phyloP scores from a whole-genome alignment of 176 grass and related monocot species.

The Eragrostis curvula region DNA sequence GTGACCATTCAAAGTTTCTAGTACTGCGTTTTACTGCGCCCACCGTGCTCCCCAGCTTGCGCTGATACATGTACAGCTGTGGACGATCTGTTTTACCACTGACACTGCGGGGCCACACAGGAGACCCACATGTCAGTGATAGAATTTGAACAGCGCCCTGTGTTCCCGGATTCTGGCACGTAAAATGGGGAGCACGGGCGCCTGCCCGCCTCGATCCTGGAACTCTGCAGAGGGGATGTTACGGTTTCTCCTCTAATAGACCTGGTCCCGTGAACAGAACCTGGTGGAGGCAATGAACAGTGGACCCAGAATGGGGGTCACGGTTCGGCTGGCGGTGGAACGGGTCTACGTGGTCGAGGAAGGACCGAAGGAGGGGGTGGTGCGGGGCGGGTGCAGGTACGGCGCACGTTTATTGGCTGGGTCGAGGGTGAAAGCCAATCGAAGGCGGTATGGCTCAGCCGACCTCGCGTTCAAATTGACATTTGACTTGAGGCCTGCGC shows the following conservation, averaged over 20 bases:
- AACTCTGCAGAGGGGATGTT: not conserved
- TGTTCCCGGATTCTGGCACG: not conserved
- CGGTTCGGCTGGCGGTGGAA: not conserved
- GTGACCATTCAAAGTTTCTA: slow-evolving; percentile 1
- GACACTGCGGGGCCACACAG: accelerated
- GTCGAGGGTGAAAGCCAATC: not conserved
- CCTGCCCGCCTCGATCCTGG: slow-evolving; percentile 23
- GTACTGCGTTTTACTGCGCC: not conserved
- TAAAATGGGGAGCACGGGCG: slow-evolving; percentile 13
- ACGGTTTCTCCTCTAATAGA: not conserved
- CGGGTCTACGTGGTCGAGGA: not conserved
- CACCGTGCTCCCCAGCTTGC: not conserved
- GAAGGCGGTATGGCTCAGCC: not conserved
- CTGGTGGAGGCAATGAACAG: accelerated
- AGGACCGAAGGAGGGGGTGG: not conserved
- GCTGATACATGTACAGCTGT: not conserved
- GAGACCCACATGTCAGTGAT: not conserved
- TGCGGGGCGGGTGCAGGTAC: slow-evolving; percentile 9
- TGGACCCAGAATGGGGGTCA: accelerated
- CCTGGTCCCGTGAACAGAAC: not conserved
- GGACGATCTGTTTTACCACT: not conserved
- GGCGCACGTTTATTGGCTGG: not conserved
- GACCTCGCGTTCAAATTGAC: slow-evolving; percentile 31
- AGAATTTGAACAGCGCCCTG: accelerated
- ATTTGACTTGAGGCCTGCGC: not conserved